Conservation (phyloP, 441 rosid species). For the Syzygium syzygioides region DNA sequence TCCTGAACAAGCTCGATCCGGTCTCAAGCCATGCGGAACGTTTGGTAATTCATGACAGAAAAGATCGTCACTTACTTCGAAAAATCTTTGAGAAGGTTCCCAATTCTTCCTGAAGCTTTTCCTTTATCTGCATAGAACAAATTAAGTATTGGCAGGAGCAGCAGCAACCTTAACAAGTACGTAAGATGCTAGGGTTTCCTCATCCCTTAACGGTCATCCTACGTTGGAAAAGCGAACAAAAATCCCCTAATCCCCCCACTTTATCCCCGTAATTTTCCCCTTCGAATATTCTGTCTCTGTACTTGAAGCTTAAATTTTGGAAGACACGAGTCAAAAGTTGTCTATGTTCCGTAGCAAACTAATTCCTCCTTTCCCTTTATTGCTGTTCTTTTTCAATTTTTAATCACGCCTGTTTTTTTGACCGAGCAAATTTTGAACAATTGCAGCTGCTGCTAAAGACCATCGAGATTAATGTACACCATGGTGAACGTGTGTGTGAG, state of each 20-base stretch:
- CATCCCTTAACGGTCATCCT: background rate
- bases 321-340: background rate
- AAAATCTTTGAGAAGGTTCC: background rate
- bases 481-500: too few relatives aligned
- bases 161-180: background rate
- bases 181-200: background rate
- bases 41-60: too few relatives aligned
- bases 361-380: background rate
- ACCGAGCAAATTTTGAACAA: background rate
- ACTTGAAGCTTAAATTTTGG: background rate
- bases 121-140: background rate
- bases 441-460: background rate
- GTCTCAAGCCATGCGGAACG: background rate
- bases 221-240: background rate
- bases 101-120: background rate
- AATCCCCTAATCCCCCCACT: background rate
- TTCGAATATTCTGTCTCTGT: background rate
- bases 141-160: background rate
- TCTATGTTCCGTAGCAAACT: background rate
- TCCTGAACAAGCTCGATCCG: background rate
- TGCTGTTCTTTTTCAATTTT: background rate
- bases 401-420: background rate
- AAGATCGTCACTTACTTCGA: background rate
- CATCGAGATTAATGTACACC: background rate
- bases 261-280: background rate